Base-by-base conservation (phyloP, 2,329 filamentous ascomycete species). In the Didymella pomorum region DNA sequence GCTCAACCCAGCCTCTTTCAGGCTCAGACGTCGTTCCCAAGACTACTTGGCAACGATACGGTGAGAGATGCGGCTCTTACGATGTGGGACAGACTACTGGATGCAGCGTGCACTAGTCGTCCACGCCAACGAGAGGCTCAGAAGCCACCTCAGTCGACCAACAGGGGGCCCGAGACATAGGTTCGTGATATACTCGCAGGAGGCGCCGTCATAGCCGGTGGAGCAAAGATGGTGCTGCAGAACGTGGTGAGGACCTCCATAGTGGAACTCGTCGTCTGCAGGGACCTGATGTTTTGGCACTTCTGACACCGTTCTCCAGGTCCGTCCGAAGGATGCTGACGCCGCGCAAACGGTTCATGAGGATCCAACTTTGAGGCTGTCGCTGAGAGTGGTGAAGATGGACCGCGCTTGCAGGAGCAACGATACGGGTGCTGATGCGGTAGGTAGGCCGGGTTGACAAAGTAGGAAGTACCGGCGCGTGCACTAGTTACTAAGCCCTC, bases 31-130 rank as follows among this genome's bases (percentile, higher is more conserved):
- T 50, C 21, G 56, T 58, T 58, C 56, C 56, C 50, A 58, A 58
- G 56, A 41, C 28, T 11, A 58, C 52, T 60, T 60, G 57, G 47
- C 57, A 60, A 39, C 16, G 35, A 55, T 52, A 47, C 47, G 57
- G 57, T 56, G 57, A 55, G 57, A 47, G 51, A 52, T 55, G 52
- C 52, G 47, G 47, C 52, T 55, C 56, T 52, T 52, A 48, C 42
- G 42, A 52, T 52, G 52, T 60, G 57, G 51, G 43, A 48, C 52
- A 14, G 37, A 48, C 47, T 55, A 52, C 57, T 47, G 41, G 33
- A 56, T 56, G 37, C 28, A 51, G 52, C 23, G n/a, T n/a, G 42
- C 28, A 21, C 51, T 43, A 60, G 42, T 42, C 45, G 28, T 51
- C 41, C 56, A 45, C 26, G 20, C 56, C 41, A 56, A 60, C 48